Evolutionary conservation across 495 filamentous ascomycete species (phyloP), one percentile per base, ranked within the genome.

Genomic region (Penicillium dipodomyicola): DNA sequence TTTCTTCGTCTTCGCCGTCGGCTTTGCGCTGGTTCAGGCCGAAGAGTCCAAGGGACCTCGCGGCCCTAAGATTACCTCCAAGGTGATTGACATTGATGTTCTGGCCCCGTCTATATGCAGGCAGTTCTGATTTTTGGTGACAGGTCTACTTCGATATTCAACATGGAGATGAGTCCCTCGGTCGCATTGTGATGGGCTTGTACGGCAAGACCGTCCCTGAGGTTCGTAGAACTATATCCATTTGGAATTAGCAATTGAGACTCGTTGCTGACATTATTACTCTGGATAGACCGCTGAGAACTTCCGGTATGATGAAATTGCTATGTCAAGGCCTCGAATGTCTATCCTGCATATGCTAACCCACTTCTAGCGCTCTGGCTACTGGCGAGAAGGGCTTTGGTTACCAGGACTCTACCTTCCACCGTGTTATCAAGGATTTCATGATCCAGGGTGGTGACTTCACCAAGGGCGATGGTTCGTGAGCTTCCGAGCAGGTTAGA

Each of bases 381-480:
- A 97, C 94, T 56, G 94, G 94, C 60, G 92, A 99, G 85, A 90
- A 97, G 77, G 94, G 90, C 66, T 97, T 88, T 69, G 94, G 94
- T 54, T 98, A 97, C 72, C 85, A 97, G 74, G 92, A 91, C 33
- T 96, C 92, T 22, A 84, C 76, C 71, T 98, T 98, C 87, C 94
- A 98, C 84, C 90, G 94, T 77, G 95, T 98, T 67, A 98, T 98
- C 80, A 92, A 93, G 80, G 67, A 88, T 54, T 98, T 98, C 81
- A 98, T 98, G 94, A 96, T 97, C 72, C 94, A 98, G 79, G 94
- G 94, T 71, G 94, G 95, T 77, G 95, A 99, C 79, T 99, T 99
- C 79, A 99, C 95, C 73, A 90, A 86, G 59, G 86, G 86, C 62
- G 92, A 99, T 69, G 93, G 82, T 82, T 59, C 55, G 70, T 64